Conservation (phyloP, 306 rosid genomes). For the Vigna hirtella region DNA sequence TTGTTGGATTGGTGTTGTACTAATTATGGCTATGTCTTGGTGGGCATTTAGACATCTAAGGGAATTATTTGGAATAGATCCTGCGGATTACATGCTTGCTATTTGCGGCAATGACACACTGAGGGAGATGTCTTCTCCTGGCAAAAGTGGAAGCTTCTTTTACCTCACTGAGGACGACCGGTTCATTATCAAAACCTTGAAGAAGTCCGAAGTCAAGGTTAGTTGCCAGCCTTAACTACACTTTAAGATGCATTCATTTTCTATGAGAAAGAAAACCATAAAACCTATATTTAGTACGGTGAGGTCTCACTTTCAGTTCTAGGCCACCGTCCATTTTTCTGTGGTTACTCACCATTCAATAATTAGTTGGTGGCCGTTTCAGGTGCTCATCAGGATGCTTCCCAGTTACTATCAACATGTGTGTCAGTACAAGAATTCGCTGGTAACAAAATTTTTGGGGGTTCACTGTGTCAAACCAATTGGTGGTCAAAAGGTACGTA, state of each 20-base stretch:
- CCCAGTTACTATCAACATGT: constrained; percentile 59
- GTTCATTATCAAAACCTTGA: constrained; percentile 62
- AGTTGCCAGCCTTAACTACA: constrained; percentile 39
- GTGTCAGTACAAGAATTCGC: constrained; percentile 57
- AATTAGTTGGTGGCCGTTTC: constrained; percentile 45
- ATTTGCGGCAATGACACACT: constrained; percentile 60
- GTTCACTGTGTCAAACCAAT: constrained; percentile 67
- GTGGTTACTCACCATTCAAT: neutral
- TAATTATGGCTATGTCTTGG: constrained; percentile 40
- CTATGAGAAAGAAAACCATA: constrained; percentile 8
- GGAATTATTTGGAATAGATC: constrained; percentile 65
- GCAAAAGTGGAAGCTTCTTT: constrained; percentile 67
- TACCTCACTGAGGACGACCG: constrained; percentile 64
- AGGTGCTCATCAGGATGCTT: constrained; percentile 71
- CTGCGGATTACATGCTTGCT: constrained; percentile 64
- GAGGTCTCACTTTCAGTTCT: constrained; percentile 41
- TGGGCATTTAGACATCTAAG: constrained; percentile 57
- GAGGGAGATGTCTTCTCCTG: constrained; percentile 67
- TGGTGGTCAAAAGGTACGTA: constrained; percentile 63
- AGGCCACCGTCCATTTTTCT: constrained; percentile 28
- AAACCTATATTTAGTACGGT: constrained; percentile 17
- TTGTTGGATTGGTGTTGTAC: neutral
- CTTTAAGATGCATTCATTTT: constrained; percentile 39
- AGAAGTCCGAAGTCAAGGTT: constrained; percentile 70
- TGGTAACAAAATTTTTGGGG: constrained; percentile 62